A percentile compares a stretch with the other conserved stretches of the same genome.
These are phyloP conservation scores for Termitomyces sp. DNA, from an alignment of 768 basidiomycete species.

Conservation along the genomic window DNA sequence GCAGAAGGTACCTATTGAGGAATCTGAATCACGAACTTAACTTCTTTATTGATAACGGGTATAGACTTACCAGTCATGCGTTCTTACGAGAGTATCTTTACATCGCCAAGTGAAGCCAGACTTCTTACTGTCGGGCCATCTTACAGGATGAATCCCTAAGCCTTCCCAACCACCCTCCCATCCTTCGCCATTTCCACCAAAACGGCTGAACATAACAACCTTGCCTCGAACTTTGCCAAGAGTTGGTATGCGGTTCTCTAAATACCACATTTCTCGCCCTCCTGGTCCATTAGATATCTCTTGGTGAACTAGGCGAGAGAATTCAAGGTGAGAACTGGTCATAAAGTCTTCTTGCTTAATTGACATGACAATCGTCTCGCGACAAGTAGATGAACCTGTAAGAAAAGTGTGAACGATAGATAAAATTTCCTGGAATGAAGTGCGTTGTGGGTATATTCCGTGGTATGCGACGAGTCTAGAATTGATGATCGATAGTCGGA, in stretches of 20 bases:
- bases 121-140: constrained; percentile 78
- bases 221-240: constrained; percentile 86
- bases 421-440: constrained; percentile 65
- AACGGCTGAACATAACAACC: constrained; percentile 81
- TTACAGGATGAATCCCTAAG: constrained; percentile 81
- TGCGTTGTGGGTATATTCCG: constrained; percentile 64
- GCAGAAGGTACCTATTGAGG: constrained; percentile 65
- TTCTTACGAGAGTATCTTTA: constrained; percentile 61
- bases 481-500: constrained; percentile 68
- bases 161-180: constrained; percentile 70
- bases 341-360: constrained; percentile 83
- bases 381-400: constrained; percentile 43
- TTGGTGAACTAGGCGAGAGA: constrained; percentile 61
- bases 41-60: neutral
- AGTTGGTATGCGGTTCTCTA: constrained; percentile 74
- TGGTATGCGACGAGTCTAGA: constrained; percentile 74
- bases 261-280: constrained; percentile 66
- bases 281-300: constrained; percentile 57
- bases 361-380: constrained; percentile 80
- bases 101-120: constrained; percentile 77
- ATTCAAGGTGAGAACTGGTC: constrained; percentile 36
- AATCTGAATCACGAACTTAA: neutral
- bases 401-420: constrained; percentile 59
- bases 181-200: constrained; percentile 61
- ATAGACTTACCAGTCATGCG: constrained; percentile 74